Evolutionary conservation across 257 asterid species (phyloP).

Genomic region (Nicotiana noctiflora): DNA sequence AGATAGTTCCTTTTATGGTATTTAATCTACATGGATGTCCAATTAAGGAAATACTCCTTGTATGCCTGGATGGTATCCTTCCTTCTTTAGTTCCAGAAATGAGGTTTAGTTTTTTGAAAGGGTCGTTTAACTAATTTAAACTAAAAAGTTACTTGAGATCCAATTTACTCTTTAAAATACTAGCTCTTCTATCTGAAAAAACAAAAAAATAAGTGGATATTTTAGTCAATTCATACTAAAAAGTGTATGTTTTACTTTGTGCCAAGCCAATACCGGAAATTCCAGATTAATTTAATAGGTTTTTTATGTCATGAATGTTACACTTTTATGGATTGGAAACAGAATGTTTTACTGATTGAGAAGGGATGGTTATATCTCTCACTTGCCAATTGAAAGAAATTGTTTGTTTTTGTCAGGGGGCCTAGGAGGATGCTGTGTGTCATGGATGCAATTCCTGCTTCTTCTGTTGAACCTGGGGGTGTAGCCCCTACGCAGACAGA

Average conservation of each 20-base stretch:
- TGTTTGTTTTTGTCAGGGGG: conserved; percentile 44
- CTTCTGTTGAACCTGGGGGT: conserved; percentile 71
- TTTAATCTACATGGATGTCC: neutral
- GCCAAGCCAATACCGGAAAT: neutral
- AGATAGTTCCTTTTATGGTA: neutral
- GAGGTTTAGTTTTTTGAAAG: neutral
- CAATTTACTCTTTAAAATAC: neutral
- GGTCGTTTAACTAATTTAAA: neutral
- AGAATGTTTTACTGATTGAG: neutral
- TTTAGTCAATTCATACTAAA: neutral
- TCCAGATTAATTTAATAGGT: neutral
- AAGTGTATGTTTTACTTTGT: neutral
- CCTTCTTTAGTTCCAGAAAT: neutral
- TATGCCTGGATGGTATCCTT: neutral
- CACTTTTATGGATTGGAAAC: neutral
- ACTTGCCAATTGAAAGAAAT: conserved; percentile 6
- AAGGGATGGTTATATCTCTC: neutral
- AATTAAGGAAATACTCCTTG: neutral
- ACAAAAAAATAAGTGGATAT: neutral
- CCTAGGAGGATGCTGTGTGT: conserved; percentile 94
- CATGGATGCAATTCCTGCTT: conserved; percentile 73
- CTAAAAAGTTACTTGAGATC: neutral
- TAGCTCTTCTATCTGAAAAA: neutral
- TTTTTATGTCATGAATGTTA: neutral
- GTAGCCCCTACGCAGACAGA: conserved; percentile 85